Evolutionary conservation across 2,329 filamentous ascomycete genomes (phyloP).

Genomic region (Trematosphaeria pertusa): DNA sequence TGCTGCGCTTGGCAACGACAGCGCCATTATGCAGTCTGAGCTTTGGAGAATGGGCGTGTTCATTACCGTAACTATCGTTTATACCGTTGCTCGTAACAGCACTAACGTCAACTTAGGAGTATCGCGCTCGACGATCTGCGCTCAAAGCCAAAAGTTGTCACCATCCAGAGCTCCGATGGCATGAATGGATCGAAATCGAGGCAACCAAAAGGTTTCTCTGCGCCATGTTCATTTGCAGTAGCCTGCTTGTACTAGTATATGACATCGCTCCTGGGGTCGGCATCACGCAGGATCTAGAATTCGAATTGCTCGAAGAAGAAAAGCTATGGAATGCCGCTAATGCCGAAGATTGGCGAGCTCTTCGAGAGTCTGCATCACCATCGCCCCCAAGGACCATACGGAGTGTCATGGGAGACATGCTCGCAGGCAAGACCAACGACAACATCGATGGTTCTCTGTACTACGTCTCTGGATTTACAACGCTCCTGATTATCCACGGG

Average conservation of each 20-base stretch:
- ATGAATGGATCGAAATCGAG: too few species aligned
- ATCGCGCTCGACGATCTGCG: constrained; percentile 25
- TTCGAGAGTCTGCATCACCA: too few species aligned
- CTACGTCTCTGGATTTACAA: constrained; percentile 34
- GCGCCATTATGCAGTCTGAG: constrained; percentile 16
- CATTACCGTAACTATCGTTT: too few species aligned
- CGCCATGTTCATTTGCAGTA: constrained; percentile 41
- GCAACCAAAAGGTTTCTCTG: constrained; percentile 41
- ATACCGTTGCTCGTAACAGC: too few species aligned
- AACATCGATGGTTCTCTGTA: constrained; percentile 14
- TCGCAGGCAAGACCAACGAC: too few species aligned
- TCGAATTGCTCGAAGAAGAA: constrained; percentile 44
- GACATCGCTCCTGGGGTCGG: constrained; percentile 41
- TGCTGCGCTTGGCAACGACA: constrained; percentile 38
- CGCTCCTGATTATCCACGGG: constrained; percentile 44
- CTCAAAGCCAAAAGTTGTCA: constrained; percentile 22
- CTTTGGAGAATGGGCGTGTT: too few species aligned
- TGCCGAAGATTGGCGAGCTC: constrained; percentile 36
- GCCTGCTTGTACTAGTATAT: constrained; percentile 40
- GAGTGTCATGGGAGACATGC: too few species aligned
- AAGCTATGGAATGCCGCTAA: constrained; percentile 39
- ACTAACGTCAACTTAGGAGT: constrained; percentile 23
- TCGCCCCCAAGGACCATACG: too few species aligned
- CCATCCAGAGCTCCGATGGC: constrained; percentile 8
- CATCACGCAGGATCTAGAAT: constrained; percentile 41